Evolutionary conservation across 805 yeast genomes (phyloP).

Genomic region (Kurtzmaniella fragi): DNA sequence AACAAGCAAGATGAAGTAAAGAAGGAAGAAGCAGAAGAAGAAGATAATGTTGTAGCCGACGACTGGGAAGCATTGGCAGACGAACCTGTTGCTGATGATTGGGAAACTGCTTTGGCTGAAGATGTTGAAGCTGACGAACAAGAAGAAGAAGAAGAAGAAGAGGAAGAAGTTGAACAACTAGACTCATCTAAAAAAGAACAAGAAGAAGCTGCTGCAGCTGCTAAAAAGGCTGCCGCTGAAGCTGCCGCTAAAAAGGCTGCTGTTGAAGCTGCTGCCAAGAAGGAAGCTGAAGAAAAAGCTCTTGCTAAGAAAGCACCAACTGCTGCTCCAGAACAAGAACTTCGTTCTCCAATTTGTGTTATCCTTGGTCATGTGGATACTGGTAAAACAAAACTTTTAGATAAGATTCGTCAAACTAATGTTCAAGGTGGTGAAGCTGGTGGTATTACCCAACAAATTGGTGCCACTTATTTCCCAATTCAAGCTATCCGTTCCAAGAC

Average conservation of each 20-base stretch:
- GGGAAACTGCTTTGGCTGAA: constrained; percentile 45
- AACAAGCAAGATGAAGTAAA: constrained; percentile 15
- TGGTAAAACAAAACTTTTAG: constrained; percentile 96
- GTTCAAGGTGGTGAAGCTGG: constrained; percentile 99
- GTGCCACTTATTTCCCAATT: constrained; percentile 99
- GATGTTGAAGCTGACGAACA: constrained; percentile 19
- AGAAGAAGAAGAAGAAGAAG: constrained; percentile 13
- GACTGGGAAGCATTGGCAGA: constrained; percentile 82
- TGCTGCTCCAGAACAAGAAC: constrained; percentile 40
- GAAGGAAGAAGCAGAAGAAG: constrained; percentile 19
- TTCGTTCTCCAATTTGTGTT: constrained; percentile 99
- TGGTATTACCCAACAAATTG: constrained; percentile 99
- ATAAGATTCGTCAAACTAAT: constrained; percentile 96
- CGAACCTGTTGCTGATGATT: constrained; percentile 46
- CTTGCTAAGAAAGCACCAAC: constrained; percentile 23
- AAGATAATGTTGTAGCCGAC: constrained; percentile 48
- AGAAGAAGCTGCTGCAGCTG: constrained; percentile 27
- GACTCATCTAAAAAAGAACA: constrained; percentile 26
- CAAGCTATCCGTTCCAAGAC: constrained; percentile 90
- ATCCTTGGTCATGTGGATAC: constrained; percentile 99
- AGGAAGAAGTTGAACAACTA: constrained; percentile 20
- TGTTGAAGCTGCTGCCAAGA: constrained; percentile 22
- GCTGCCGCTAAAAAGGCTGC: constrained; percentile 18
- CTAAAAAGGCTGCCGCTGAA: constrained; percentile 19
- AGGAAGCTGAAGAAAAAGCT: constrained; percentile 18